These are phyloP conservation scores for Diatrype stigma DNA, from an alignment of 2,329 filamentous ascomycete genomes.

Conservation along the genomic window DNA sequence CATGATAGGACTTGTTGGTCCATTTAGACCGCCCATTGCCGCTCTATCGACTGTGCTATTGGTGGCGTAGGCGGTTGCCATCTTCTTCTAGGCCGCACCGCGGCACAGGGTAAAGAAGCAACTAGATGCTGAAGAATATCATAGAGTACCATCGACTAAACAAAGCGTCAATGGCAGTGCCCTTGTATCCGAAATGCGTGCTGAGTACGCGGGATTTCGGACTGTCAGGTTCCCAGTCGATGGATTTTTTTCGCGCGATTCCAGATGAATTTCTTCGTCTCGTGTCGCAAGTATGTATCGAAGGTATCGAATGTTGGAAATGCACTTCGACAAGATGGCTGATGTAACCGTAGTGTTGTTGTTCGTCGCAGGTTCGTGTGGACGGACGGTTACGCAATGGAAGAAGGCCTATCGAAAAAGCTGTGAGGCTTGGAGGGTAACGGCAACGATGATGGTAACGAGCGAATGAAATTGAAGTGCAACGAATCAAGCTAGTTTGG, in stretches of 20 bases:
- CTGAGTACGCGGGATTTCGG: conserved; percentile 9
- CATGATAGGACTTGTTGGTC: conserved; percentile 18
- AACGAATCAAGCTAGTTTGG: neutral
- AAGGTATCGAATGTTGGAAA: too few species aligned
- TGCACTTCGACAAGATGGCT: neutral
- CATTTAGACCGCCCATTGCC: conserved; percentile 15
- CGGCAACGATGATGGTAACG: too few species aligned
- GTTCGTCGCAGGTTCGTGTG: neutral
- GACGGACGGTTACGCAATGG: neutral
- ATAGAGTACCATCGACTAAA: conserved; percentile 19
- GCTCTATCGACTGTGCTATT: conserved; percentile 29
- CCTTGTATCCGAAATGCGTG: conserved; percentile 10
- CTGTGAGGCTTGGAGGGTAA: too few species aligned
- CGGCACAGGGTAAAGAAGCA: conserved; percentile 24
- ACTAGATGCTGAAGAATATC: conserved; percentile 22
- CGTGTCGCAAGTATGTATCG: neutral
- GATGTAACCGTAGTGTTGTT: neutral
- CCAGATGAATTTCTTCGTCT: neutral
- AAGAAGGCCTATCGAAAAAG: neutral
- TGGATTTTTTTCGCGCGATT: neutral
- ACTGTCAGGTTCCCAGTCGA: neutral
- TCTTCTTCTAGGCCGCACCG: conserved; percentile 29
- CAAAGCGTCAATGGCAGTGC: conserved; percentile 3
- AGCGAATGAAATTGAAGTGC: neutral
- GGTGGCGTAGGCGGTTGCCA: conserved; percentile 31